phyloP scores from a whole-genome alignment of 108 stramenopile species.

The Cyclotella baltica region DNA sequence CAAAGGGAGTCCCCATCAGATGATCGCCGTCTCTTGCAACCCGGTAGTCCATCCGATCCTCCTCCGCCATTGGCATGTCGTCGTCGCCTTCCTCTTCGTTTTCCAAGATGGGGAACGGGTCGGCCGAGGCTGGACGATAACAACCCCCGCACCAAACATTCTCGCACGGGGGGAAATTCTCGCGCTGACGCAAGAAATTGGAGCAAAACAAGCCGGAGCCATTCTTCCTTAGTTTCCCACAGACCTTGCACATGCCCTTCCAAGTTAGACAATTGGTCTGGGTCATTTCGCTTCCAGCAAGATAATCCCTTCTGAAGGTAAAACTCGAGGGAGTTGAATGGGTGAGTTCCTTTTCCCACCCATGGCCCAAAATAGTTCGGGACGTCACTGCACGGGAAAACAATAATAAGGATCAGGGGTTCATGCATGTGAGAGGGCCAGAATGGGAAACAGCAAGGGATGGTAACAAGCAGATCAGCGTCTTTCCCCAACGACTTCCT shows the following conservation, averaged over 20 bases:
- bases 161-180: too few species aligned
- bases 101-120: conserved; percentile 7
- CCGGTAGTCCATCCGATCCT: background rate
- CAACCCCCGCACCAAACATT: conserved; percentile 1
- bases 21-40: background rate
- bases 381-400: background rate
- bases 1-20: background rate
- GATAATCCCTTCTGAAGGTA: conserved; percentile 4
- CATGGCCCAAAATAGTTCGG: background rate
- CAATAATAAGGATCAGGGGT: conserved; percentile 5
- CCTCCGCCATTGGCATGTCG: background rate
- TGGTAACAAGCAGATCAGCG: background rate
- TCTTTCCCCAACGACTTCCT: conserved; percentile 1
- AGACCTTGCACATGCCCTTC: conserved; percentile 10
- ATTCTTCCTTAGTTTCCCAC: background rate
- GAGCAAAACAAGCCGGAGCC: conserved; percentile 6
- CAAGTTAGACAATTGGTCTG: conserved; percentile 7
- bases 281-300: background rate
- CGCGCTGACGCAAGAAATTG: conserved; percentile 6
- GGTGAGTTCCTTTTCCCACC: background rate
- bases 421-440: background rate
- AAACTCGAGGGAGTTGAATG: background rate
- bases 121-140: background rate
- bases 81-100: background rate
- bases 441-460: background rate